These are phyloP conservation scores for Euphorbia schlechtendalii DNA, from an alignment of 441 rosid species.

Conservation along the genomic window DNA sequence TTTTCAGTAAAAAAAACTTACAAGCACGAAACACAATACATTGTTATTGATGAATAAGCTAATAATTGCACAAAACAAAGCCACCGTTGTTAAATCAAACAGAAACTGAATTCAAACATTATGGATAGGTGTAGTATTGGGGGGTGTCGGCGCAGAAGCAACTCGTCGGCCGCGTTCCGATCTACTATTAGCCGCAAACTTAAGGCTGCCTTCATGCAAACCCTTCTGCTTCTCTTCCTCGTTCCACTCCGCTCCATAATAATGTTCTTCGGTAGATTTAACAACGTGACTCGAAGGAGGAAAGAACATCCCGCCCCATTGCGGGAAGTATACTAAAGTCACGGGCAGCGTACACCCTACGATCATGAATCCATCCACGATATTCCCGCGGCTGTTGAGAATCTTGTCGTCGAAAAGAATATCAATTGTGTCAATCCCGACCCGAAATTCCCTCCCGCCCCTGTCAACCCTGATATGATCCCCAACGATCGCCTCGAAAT, in stretches of 20 bases:
- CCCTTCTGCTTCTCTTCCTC: conserved; percentile 60
- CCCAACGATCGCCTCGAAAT: conserved; percentile 70
- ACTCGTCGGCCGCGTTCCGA: conserved; percentile 61
- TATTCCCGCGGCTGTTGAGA: conserved; percentile 50
- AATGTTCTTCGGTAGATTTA: conserved; percentile 52
- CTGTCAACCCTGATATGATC: conserved; percentile 61
- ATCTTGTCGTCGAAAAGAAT: conserved; percentile 49
- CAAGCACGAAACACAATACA: too few species aligned
- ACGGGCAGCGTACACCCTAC: conserved; percentile 62
- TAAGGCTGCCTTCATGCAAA: conserved; percentile 56
- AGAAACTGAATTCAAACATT: not conserved
- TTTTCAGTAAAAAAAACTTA: too few species aligned
- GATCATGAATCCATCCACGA: conserved; percentile 62
- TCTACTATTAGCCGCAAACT: conserved; percentile 61
- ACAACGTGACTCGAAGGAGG: conserved; percentile 38
- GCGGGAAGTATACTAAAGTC: conserved; percentile 59
- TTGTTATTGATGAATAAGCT: too few species aligned
- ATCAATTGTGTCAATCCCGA: conserved; percentile 65
- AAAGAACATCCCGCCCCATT: conserved; percentile 77
- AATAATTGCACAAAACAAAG: too few species aligned
- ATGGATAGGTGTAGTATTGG: conserved; percentile 29
- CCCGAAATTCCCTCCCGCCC: conserved; percentile 84
- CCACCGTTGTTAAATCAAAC: not conserved
- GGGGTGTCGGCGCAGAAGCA: conserved; percentile 32
- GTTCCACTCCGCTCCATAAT: conserved; percentile 55